Evolutionary conservation across 2,329 filamentous ascomycete species (phyloP).

Genomic region (Verticillium nonalfalfae): DNA sequence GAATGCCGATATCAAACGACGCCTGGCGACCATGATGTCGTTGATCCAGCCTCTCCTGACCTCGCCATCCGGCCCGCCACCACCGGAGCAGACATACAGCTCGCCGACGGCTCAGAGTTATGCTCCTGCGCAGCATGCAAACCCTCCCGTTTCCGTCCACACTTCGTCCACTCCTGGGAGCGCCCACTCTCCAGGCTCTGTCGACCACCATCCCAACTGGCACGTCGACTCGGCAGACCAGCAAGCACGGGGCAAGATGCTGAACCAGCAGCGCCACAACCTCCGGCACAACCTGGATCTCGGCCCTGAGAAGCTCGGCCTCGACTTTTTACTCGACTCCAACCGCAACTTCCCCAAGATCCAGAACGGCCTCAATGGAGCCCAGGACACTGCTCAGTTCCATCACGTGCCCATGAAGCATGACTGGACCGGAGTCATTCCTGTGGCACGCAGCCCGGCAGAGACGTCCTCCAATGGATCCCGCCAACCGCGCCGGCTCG

Average conservation of each 20-base stretch:
- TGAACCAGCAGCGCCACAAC: conserved; percentile 42
- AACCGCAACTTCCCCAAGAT: conserved; percentile 48
- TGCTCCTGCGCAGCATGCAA: conserved; percentile 9
- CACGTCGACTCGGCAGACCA: conserved; percentile 13
- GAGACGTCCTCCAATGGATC: conserved; percentile 46
- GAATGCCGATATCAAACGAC: conserved; percentile 69
- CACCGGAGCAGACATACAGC: conserved; percentile 4
- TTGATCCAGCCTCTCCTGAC: conserved; percentile 55
- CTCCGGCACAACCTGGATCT: conserved; percentile 52
- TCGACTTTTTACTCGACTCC: conserved; percentile 66
- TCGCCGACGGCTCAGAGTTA: conserved; percentile 8
- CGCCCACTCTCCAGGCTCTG: conserved; percentile 26
- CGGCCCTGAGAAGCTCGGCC: conserved; percentile 58
- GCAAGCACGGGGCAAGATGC: conserved; percentile 21
- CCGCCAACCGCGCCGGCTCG: conserved; percentile 1
- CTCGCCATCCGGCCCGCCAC: conserved; percentile 13
- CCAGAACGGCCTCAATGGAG: conserved; percentile 40
- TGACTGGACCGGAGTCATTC: conserved; percentile 33
- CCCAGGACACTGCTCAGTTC: conserved; percentile 37
- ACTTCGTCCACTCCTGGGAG: conserved; percentile 32
- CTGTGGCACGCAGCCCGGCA: conserved; percentile 50
- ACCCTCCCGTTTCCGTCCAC: conserved; percentile 20
- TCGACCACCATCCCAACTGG: conserved; percentile 13
- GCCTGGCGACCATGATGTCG: conserved; percentile 58
- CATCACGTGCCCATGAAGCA: conserved; percentile 44